phyloP scores from a whole-genome alignment of 164 flowering plant genomes.

The Chloranthus sessilifolius region DNA sequence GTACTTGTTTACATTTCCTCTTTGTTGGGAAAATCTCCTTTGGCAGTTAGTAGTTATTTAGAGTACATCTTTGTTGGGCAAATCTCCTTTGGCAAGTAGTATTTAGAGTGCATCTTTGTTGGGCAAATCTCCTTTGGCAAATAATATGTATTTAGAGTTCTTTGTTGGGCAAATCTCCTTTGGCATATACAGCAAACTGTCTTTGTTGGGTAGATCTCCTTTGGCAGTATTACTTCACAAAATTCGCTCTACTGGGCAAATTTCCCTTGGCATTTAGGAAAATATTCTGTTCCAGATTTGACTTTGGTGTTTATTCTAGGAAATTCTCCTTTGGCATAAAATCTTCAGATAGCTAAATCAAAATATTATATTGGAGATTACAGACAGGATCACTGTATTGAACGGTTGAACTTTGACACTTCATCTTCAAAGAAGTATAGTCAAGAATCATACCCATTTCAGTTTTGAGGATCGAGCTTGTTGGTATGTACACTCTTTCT shows the following conservation, averaged over 20 bases:
- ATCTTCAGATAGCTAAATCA: slow-evolving; percentile 14
- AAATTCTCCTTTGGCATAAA: slow-evolving; percentile 40
- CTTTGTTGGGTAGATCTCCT: slow-evolving; percentile 23
- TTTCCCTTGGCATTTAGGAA: too few species aligned
- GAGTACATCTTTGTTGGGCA: slow-evolving; percentile 12
- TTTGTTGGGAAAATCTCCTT: slow-evolving; percentile 73
- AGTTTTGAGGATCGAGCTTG: neutral
- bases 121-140: slow-evolving; percentile 15
- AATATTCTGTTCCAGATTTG: too few species aligned
- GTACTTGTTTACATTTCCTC: too few species aligned
- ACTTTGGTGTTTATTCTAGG: too few species aligned
- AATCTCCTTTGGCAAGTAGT: slow-evolving; percentile 22
- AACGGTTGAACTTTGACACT: neutral
- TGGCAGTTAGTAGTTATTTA: slow-evolving; percentile 49
- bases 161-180: slow-evolving; percentile 74
- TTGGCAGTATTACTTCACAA: slow-evolving; percentile 13
- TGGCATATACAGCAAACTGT: slow-evolving; percentile 34
- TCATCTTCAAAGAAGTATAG: slow-evolving; percentile 4
- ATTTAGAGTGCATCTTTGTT: neutral
- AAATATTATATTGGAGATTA: slow-evolving; percentile 22
- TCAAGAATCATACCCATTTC: neutral
- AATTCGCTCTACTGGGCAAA: slow-evolving; percentile 5
- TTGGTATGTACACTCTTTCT: slow-evolving; percentile 11
- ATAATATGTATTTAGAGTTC: too few species aligned
- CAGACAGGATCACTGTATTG: slow-evolving; percentile 13